Evolutionary conservation across 1,139 yeast genomes (phyloP).

Genomic region (Lodderomyces metapsilosis): DNA sequence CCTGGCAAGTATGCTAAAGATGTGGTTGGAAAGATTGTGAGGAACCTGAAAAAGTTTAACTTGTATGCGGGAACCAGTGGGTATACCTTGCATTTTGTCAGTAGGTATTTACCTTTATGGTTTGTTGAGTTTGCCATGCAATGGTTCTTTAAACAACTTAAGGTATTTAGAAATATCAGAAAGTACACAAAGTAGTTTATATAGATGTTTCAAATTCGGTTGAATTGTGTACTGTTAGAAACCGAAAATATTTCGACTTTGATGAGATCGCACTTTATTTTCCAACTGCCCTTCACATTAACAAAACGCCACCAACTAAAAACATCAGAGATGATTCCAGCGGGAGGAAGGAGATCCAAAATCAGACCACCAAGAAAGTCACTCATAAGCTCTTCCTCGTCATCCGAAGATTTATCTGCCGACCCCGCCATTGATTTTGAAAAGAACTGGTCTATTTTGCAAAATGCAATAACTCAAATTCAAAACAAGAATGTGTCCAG

Average conservation of each 20-base stretch:
- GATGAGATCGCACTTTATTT: not conserved
- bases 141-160: slow-evolving; percentile 28
- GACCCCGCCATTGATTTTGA: slow-evolving; percentile 55
- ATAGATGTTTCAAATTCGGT: too few species aligned
- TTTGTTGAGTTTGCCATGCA: slow-evolving; percentile 24
- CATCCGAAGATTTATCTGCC: slow-evolving; percentile 12
- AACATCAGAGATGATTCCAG: slow-evolving; percentile 28
- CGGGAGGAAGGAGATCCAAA: slow-evolving; percentile 51
- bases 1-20: slow-evolving; percentile 31
- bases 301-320: slow-evolving; percentile 1
- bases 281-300: too few species aligned
- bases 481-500: slow-evolving; percentile 71
- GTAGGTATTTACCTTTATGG: slow-evolving; percentile 30
- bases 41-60: slow-evolving; percentile 26
- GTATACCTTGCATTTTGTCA: slow-evolving; percentile 21
- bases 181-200: not conserved
- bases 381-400: slow-evolving; percentile 23
- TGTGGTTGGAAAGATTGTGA: slow-evolving; percentile 23
- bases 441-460: slow-evolving; percentile 66
- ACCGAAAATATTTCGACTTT: not conserved
- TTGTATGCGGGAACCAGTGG: slow-evolving; percentile 28
- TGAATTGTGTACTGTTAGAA: too few species aligned
- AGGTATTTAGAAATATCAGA: slow-evolving; percentile 17
- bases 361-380: slow-evolving; percentile 75
- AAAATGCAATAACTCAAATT: slow-evolving; percentile 77